Evolutionary conservation across 306 rosid species (phyloP), one percentile per base, ranked within the genome.

Genomic region (Acacia confusa): DNA sequence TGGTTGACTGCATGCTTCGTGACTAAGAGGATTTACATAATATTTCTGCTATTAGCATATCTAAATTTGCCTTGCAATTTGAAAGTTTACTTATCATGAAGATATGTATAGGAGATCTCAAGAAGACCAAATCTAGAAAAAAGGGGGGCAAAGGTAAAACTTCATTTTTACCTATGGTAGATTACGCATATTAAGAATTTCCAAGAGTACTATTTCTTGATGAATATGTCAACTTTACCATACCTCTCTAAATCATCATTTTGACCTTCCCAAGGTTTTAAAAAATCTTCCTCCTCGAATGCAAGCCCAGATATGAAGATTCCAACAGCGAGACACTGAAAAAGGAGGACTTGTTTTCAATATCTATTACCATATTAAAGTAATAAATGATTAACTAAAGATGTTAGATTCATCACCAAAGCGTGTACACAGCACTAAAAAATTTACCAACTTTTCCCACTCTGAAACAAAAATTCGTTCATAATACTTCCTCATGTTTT

Each of bases 241-340:
- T 81, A 95, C 99, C 99, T 92, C 84, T 95, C 97, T 79, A 83
- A 83, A 83, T 91, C 92, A 82, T 79, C 87, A 58, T 41, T 60
- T 30, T 77, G 82, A 70, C 91, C 95, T 76, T 90, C 97, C 99
- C 99, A 95, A 64, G 99, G 97, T 87, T 78, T 86, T 69, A 89
- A 3, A 72, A 95, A 95, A 88, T 95, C 99, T 63, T 86, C 85
- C 91, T 87, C 88, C 60, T 87, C 76, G 68, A 95, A 93, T 57
- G 87, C 95, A 82, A 91, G 88, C 78, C 99, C 99, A 4, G 99
- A 91, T 83, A 95, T 83, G 81, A 86, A 82, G 83, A 95, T 93
- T 84, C 85, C 96, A 72, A 95, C 97, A 36, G 95, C 93, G 55
- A 95, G 90, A 82, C 86, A 88, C 97, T 95, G 97, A 81, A 71